Evolutionary conservation across 2,329 filamentous ascomycete species (phyloP).

Genomic region (Conoideocrella luteorostrata): DNA sequence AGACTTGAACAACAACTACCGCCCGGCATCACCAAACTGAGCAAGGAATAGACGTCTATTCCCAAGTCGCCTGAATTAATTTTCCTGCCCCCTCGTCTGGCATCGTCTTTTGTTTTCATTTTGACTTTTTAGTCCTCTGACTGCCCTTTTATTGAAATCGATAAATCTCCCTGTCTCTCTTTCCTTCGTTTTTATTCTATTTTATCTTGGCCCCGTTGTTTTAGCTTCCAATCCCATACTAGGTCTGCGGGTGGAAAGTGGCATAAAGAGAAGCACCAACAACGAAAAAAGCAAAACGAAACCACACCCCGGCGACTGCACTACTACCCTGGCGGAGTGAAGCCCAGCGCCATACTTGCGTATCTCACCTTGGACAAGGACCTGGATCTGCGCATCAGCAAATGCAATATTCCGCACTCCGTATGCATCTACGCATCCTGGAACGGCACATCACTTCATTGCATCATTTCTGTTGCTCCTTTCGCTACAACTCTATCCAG

Average conservation of each 20-base stretch:
- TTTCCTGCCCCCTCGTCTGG: not conserved
- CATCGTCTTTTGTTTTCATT: not conserved
- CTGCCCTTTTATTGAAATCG: too few relatives aligned
- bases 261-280: conserved; percentile 4
- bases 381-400: not conserved
- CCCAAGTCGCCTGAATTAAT: too few relatives aligned
- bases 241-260: conserved; percentile 1
- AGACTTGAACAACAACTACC: not conserved
- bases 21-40: conserved; percentile 1
- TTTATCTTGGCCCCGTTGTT: too few relatives aligned
- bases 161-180: not conserved
- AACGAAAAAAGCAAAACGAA: not conserved
- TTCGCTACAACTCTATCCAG: too few relatives aligned
- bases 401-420: not conserved
- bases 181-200: too few relatives aligned
- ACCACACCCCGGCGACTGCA: not conserved
- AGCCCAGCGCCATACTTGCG: not conserved
- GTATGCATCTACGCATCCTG: too few relatives aligned
- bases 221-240: too few relatives aligned
- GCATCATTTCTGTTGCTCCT: conserved; percentile 2
- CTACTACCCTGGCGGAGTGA: not conserved
- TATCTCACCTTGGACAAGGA: not conserved
- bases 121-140: too few relatives aligned
- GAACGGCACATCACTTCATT: not conserved
- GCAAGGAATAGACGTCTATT: too few relatives aligned